A percentile compares a stretch with the other conserved stretches of the same genome.
These are phyloP conservation scores for Termitomyces sp. DNA, from an alignment of 1,284 basidiomycete species.

Conservation along the genomic window DNA sequence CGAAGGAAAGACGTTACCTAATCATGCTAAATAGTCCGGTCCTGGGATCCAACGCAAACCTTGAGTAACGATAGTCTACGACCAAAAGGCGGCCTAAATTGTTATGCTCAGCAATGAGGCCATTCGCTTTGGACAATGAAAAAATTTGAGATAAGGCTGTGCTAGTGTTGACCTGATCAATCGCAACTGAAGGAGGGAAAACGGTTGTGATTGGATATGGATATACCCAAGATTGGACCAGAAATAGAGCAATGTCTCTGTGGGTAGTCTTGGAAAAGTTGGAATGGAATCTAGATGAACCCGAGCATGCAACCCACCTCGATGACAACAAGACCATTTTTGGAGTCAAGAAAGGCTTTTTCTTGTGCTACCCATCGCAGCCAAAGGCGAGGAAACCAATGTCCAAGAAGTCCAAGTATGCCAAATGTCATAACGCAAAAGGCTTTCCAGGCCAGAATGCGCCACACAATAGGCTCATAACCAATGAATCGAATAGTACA, in stretches of 20 bases:
- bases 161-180: slow-evolving; percentile 12
- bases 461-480: slow-evolving; percentile 70
- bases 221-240: slow-evolving; percentile 64
- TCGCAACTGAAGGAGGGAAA: slow-evolving; percentile 45
- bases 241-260: slow-evolving; percentile 77
- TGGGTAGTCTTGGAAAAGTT: slow-evolving; percentile 61
- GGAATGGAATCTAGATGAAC: slow-evolving; percentile 3
- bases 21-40: slow-evolving; percentile 82
- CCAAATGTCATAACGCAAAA: slow-evolving; percentile 75
- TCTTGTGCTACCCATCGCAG: slow-evolving; percentile 84
- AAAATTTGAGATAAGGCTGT: slow-evolving; percentile 16
- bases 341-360: slow-evolving; percentile 74
- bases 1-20: slow-evolving; percentile 39
- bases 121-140: slow-evolving; percentile 20
- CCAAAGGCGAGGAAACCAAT: slow-evolving; percentile 93
- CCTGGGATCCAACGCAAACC: slow-evolving; percentile 84
- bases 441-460: slow-evolving; percentile 68
- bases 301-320: slow-evolving; percentile 58
- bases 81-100: slow-evolving; percentile 50
- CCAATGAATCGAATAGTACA: slow-evolving; percentile 85
- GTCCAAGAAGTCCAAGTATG: slow-evolving; percentile 75
- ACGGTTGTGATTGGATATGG: slow-evolving; percentile 76
- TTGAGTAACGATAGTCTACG: slow-evolving; percentile 84
- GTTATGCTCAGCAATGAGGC: slow-evolving; percentile 27
- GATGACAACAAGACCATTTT: slow-evolving; percentile 77